These are phyloP conservation scores for Globisporangium carolinianum DNA, from an alignment of 352 stramenopile genomes.

Conservation along the genomic window DNA sequence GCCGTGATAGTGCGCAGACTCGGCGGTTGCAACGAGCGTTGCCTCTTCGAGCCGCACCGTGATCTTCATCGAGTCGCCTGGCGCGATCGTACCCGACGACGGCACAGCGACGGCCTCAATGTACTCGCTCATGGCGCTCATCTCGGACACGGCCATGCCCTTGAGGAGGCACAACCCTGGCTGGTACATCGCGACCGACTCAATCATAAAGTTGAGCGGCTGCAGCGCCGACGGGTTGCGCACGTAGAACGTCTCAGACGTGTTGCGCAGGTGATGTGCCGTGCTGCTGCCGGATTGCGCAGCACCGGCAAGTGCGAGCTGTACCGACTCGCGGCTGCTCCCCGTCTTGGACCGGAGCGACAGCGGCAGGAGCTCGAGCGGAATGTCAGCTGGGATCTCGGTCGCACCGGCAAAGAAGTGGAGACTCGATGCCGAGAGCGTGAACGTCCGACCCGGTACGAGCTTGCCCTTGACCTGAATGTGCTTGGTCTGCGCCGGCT, in stretches of 20 bases:
- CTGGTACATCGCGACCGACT: constrained; percentile 55
- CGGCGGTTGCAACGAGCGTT: constrained; percentile 12
- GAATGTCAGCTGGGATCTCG: constrained; percentile 45
- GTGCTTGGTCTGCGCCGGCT: constrained; percentile 60
- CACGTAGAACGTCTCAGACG: constrained; percentile 73
- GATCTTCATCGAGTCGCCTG: constrained; percentile 73
- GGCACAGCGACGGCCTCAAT: constrained; percentile 69
- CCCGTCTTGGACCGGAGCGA: constrained; percentile 38
- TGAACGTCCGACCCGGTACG: constrained; percentile 74
- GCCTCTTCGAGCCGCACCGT: constrained; percentile 73
- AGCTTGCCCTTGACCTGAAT: constrained; percentile 70
- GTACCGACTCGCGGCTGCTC: constrained; percentile 23
- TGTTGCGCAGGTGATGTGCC: constrained; percentile 62
- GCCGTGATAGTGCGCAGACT: constrained; percentile 23
- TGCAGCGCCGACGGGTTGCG: constrained; percentile 64
- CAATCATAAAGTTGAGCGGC: constrained; percentile 69
- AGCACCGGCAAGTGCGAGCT: constrained; percentile 16
- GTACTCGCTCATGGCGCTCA: constrained; percentile 72
- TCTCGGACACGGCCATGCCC: constrained; percentile 40
- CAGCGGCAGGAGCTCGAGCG: constrained; percentile 31
- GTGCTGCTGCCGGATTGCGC: constrained; percentile 20
- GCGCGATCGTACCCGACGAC: constrained; percentile 59
- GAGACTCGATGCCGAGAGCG: constrained; percentile 67
- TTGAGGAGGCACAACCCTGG: constrained; percentile 60
- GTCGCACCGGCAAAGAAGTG: constrained; percentile 72